Percentiles rank a stretch among this genome's conserved stretches.
Evolutionary conservation across 2,329 filamentous ascomycete species (phyloP).

Genomic region (Calonectria pseudoreteaudii): DNA sequence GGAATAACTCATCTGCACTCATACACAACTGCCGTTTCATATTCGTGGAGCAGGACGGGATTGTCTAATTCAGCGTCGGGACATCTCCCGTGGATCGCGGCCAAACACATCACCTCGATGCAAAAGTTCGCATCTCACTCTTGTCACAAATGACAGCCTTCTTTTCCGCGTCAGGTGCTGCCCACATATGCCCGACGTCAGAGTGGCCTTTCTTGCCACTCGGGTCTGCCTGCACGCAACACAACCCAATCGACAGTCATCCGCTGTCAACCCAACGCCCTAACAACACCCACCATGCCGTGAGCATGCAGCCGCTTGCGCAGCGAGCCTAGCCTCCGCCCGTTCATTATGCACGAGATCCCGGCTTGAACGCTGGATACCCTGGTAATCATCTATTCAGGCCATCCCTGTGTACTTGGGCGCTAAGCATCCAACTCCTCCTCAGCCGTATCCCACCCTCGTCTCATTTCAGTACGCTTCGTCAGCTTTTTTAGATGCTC

Average conservation of each 20-base stretch:
- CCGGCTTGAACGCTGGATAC: background rate
- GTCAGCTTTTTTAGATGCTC: background rate
- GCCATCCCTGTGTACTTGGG: background rate
- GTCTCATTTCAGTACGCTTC: background rate
- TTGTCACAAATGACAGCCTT: background rate
- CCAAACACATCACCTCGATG: background rate
- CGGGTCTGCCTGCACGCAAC: background rate
- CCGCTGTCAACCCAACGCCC: background rate
- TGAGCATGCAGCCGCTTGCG: background rate
- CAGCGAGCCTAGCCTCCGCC: background rate
- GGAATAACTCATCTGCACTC: background rate
- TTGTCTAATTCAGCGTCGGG: background rate
- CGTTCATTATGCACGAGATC: background rate
- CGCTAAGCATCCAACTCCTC: background rate
- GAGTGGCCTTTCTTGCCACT: background rate
- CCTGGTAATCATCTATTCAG: background rate
- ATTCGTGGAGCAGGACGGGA: background rate
- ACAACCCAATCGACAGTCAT: background rate
- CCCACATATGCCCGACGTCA: background rate
- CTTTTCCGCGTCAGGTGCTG: background rate
- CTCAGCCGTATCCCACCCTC: background rate
- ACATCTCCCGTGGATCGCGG: background rate
- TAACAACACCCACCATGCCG: background rate
- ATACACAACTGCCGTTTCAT: background rate
- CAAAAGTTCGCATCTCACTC: background rate